These are phyloP conservation scores for Boletus edulis DNA, from an alignment of 768 basidiomycete species.

Conservation along the genomic window DNA sequence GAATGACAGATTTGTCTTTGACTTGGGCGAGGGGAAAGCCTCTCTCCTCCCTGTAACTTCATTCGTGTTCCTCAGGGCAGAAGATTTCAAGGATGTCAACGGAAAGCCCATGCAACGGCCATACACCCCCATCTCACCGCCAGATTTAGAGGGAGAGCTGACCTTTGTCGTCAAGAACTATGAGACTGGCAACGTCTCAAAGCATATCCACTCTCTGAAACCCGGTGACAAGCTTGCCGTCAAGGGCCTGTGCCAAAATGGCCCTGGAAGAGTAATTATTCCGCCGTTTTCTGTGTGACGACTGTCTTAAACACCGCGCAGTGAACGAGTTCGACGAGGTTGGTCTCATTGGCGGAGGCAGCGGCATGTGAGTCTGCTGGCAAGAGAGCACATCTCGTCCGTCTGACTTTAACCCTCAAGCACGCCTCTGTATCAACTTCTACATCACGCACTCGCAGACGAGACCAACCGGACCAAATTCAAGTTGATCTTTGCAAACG, in stretches of 20 bases:
- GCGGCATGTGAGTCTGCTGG: slow-evolving; percentile 68
- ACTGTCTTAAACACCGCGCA: slow-evolving; percentile 28
- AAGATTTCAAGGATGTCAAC: slow-evolving; percentile 68
- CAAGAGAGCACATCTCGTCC: background rate
- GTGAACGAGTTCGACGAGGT: slow-evolving; percentile 84
- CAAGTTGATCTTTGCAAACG: slow-evolving; percentile 88
- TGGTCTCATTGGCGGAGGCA: slow-evolving; percentile 89
- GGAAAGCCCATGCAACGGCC: slow-evolving; percentile 89
- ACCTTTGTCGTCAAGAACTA: slow-evolving; percentile 83
- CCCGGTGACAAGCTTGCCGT: slow-evolving; percentile 79
- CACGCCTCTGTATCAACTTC: slow-evolving; percentile 81
- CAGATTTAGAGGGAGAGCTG: slow-evolving; percentile 73
- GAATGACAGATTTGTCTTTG: slow-evolving; percentile 65
- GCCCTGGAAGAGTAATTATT: slow-evolving; percentile 67
- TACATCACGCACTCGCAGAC: slow-evolving; percentile 71
- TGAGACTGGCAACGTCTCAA: slow-evolving; percentile 79
- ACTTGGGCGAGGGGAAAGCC: slow-evolving; percentile 73
- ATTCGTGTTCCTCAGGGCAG: slow-evolving; percentile 73
- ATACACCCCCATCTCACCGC: slow-evolving; percentile 88
- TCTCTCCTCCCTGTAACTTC: slow-evolving; percentile 79
- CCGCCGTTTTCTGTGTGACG: background rate
- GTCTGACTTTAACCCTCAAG: slow-evolving; percentile 35
- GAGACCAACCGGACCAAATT: slow-evolving; percentile 89
- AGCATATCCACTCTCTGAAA: slow-evolving; percentile 77
- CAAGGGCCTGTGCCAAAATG: slow-evolving; percentile 90